These are phyloP conservation scores for Thelephora terrestris DNA, from an alignment of 1,284 basidiomycete species.

Conservation along the genomic window DNA sequence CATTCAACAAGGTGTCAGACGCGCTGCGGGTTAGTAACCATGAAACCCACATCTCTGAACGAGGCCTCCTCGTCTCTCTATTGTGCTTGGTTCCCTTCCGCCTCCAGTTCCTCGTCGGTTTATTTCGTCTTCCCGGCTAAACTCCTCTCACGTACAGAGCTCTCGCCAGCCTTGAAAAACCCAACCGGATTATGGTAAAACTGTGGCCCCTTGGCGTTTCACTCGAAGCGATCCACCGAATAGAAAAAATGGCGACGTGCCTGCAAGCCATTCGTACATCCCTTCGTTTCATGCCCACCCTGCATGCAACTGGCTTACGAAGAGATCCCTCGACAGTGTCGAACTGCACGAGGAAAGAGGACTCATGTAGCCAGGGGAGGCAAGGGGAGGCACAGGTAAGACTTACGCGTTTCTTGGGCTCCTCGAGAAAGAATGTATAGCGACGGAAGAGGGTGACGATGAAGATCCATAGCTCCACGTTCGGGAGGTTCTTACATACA, in stretches of 20 bases:
- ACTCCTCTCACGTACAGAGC: conserved; percentile 28
- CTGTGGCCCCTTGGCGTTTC: conserved; percentile 50
- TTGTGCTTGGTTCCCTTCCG: conserved; percentile 62
- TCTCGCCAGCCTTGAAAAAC: conserved; percentile 65
- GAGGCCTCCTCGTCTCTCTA: conserved; percentile 70
- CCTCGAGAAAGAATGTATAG: conserved; percentile 59
- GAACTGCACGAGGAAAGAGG: conserved; percentile 33
- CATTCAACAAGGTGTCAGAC: too few relatives aligned
- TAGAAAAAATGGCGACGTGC: too few relatives aligned
- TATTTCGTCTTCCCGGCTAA: conserved; percentile 36
- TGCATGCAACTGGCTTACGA: conserved; percentile 60
- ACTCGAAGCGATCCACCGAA: too few relatives aligned
- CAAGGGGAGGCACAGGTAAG: conserved; percentile 1
- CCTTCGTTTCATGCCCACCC: conserved; percentile 56
- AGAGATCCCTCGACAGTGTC: conserved; percentile 70
- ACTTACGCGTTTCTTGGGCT: conserved; percentile 48
- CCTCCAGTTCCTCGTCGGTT: conserved; percentile 81
- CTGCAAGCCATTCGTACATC: conserved; percentile 18
- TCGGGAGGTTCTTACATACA: conserved; percentile 67
- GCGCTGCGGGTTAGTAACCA: neutral
- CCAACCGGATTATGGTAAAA: conserved; percentile 67
- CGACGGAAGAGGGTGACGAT: conserved; percentile 61
- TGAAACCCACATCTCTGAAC: conserved; percentile 67
- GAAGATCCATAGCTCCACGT: conserved; percentile 66
- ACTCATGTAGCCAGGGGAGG: conserved; percentile 3